A percentile compares a stretch with the other conserved stretches of the same genome.
These are phyloP conservation scores for Marasmius tenuissimus DNA, from an alignment of 1,284 basidiomycete genomes.

Conservation along the genomic window DNA sequence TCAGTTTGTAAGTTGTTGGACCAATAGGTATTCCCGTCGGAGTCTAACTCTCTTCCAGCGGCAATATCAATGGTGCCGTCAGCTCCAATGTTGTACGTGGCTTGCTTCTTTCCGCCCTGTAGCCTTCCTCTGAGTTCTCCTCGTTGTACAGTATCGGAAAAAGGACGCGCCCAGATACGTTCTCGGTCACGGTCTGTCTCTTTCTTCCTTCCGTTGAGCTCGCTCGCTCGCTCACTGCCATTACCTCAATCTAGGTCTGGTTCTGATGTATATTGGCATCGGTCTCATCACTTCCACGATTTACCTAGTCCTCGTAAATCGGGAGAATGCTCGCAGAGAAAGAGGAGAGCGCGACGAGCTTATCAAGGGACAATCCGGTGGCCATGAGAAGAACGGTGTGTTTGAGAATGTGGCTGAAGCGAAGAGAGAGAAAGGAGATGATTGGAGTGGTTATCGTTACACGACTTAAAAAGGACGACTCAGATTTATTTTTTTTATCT, in stretches of 20 bases:
- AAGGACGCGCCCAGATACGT: conserved; percentile 69
- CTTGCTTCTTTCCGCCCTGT: background rate
- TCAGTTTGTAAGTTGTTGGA: conserved; percentile 45
- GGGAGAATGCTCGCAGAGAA: conserved; percentile 63
- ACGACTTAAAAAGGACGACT: conserved; percentile 22
- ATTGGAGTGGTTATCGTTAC: conserved; percentile 62
- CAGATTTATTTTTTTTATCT: too few species aligned
- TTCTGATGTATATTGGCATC: conserved; percentile 69
- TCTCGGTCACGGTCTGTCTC: conserved; percentile 49
- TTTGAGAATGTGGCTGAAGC: conserved; percentile 51
- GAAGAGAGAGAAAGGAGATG: conserved; percentile 56
- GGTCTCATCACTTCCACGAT: conserved; percentile 53
- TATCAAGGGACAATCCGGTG: conserved; percentile 43
- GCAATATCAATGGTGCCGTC: conserved; percentile 71
- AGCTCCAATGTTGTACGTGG: conserved; percentile 64
- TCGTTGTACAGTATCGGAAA: conserved; percentile 53
- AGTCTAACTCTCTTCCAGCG: conserved; percentile 32
- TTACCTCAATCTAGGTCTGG: conserved; percentile 37
- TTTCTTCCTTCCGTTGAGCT: conserved; percentile 21
- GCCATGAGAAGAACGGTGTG: conserved; percentile 40
- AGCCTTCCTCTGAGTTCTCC: conserved; percentile 3
- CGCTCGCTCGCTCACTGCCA: background rate
- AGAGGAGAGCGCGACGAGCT: conserved; percentile 68
- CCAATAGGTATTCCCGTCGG: background rate
- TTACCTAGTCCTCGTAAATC: conserved; percentile 48